Evolutionary conservation across 768 basidiomycete species (phyloP), one percentile per base, ranked within the genome.

Genomic region (Suillus subalutaceus): DNA sequence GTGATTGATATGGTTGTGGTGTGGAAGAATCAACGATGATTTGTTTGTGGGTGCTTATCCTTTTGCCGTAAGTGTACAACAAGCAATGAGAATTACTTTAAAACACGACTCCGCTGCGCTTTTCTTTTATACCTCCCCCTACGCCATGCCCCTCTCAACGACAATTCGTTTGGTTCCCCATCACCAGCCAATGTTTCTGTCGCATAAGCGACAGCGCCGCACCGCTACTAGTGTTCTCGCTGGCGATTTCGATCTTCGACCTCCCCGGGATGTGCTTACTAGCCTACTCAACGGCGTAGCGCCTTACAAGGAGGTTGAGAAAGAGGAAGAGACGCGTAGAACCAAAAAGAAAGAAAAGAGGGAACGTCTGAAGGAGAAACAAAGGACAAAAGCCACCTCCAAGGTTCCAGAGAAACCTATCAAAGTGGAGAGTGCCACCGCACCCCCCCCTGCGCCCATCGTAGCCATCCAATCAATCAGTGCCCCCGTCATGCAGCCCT

Each of bases 191-290:
- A 32, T 62, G 3, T 37, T 71, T 58, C 73, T 67, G 53, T 69
- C 74, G 12, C 62, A 72, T 67, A 83, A 82, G 66, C 78, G 79
- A 37, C 75, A 72, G 4, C 81, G 84, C 26, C 89, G 92, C 66
- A 89, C 85, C 58, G 92, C 92, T 53, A 94, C 92, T 9, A 75
- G 87, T 10, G 89, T 93, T 50, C 85, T 93, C 78, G 87, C 91
- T 0, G 92, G 92, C 70, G 79, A 83, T 73, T 92, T 91, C 76
- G 92, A 93, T 79, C 75, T 82, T 6, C 83, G 83, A 23, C 88
- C 89, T 0, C 73, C 83, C 44, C 85, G 92, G 74, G 91, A 93
- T 78, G 90, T 90, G 68, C 82, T 94, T 69, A 93, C 92, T 16
- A 91, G 89, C 76, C 76, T 93, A 60, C 80, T 93, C 72, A 93